phyloP scores from a whole-genome alignment of 768 basidiomycete genomes.

The Lentinula aciculospora region DNA sequence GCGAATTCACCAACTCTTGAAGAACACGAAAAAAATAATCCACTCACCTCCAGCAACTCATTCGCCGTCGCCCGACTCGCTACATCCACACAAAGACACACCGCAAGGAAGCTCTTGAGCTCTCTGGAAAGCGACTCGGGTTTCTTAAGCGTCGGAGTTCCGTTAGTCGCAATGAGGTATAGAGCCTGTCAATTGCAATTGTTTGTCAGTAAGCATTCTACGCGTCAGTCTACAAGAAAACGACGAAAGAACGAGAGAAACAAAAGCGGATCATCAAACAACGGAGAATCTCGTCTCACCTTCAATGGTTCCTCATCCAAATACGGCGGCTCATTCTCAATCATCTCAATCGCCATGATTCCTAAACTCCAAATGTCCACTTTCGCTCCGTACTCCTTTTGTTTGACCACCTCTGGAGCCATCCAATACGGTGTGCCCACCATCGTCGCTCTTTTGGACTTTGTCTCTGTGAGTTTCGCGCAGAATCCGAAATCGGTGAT shows the following conservation, averaged over 20 bases:
- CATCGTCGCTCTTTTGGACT: constrained; percentile 97
- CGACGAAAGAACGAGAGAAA: neutral
- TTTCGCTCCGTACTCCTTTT: constrained; percentile 95
- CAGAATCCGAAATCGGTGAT: constrained; percentile 99
- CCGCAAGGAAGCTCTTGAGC: constrained; percentile 93
- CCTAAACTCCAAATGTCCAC: constrained; percentile 91
- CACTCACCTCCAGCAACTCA: constrained; percentile 75
- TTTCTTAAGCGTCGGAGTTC: constrained; percentile 95
- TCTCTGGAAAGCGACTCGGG: constrained; percentile 89
- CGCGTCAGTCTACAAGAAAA: neutral
- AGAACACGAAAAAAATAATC: neutral
- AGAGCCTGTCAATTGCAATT: constrained; percentile 38
- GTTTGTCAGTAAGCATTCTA: neutral
- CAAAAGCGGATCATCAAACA: neutral
- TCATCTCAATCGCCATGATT: constrained; percentile 99
- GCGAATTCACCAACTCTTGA: neutral
- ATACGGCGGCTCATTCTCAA: constrained; percentile 95
- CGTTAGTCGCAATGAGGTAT: constrained; percentile 96
- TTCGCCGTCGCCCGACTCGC: constrained; percentile 85
- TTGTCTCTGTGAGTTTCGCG: constrained; percentile 93
- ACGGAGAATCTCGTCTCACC: constrained; percentile 7
- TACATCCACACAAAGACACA: constrained; percentile 98
- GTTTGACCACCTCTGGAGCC: constrained; percentile 98
- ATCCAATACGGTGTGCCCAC: constrained; percentile 98
- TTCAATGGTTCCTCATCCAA: constrained; percentile 93